These are phyloP conservation scores for Lupinus albus DNA, from an alignment of 306 rosid genomes.

Conservation along the genomic window DNA sequence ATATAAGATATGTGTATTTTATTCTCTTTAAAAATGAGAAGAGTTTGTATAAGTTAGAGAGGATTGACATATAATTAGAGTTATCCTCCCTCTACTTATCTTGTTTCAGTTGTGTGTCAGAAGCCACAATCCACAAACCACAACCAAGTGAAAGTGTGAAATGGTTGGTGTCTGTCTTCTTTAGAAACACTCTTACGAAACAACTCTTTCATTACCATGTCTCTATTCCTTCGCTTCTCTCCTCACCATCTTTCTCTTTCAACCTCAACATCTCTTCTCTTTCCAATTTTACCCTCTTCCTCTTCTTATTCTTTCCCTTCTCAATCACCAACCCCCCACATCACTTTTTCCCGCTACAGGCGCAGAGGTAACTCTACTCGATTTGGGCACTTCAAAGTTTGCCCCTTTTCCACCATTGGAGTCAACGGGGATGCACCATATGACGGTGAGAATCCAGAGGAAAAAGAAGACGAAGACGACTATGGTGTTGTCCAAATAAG, in stretches of 20 bases:
- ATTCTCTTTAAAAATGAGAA: no score
- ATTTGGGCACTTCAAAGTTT: slow-evolving; percentile 25
- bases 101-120: background rate
- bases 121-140: background rate
- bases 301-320: slow-evolving; percentile 33
- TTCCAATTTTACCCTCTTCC: slow-evolving; percentile 40
- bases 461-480: slow-evolving; percentile 42
- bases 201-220: slow-evolving; percentile 28
- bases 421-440: slow-evolving; percentile 23
- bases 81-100: background rate
- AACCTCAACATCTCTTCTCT: slow-evolving; percentile 28
- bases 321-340: slow-evolving; percentile 9
- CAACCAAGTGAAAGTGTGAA: background rate
- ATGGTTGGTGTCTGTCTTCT: slow-evolving; percentile 27
- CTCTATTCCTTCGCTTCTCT: slow-evolving; percentile 41
- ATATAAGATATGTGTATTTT: no score
- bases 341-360: slow-evolving; percentile 40
- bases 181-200: slow-evolving; percentile 25
- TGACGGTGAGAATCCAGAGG: slow-evolving; percentile 13
- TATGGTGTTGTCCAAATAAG: slow-evolving; percentile 16
- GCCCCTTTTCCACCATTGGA: slow-evolving; percentile 35
- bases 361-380: slow-evolving; percentile 11
- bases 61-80: slow-evolving; percentile 10
- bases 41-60: background rate
- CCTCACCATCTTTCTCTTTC: slow-evolving; percentile 29